Evolutionary conservation across 2,329 filamentous ascomycete genomes (phyloP).

Genomic region (Talaromyces verruculosus): DNA sequence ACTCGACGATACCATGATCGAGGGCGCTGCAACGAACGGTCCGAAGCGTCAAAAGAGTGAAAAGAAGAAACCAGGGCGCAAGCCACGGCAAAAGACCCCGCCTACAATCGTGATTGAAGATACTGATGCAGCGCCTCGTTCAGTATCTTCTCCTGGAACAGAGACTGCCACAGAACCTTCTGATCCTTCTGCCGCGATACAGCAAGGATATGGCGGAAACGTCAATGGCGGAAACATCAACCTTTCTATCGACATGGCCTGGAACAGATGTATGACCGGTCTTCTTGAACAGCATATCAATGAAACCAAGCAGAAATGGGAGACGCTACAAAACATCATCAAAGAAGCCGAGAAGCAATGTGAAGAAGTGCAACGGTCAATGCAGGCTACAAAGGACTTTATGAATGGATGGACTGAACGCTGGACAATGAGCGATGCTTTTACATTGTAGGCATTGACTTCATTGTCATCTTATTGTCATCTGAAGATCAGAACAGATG

Average conservation of each 20-base stretch:
- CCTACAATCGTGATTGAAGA: background rate
- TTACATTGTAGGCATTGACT: background rate
- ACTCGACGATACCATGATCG: background rate
- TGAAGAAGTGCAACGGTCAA: background rate
- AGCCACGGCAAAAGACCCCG: background rate
- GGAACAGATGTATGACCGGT: background rate
- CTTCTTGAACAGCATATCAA: background rate
- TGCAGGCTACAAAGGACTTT: background rate
- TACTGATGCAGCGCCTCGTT: background rate
- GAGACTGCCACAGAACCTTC: background rate
- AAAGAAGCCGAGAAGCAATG: background rate
- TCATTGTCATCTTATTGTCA: background rate
- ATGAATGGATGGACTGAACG: background rate
- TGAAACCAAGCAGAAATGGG: background rate
- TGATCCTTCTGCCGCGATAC: background rate
- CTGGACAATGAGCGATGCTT: background rate
- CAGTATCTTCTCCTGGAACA: background rate
- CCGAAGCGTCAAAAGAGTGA: background rate
- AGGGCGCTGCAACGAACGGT: background rate
- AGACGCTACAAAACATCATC: background rate
- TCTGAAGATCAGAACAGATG: constrained; percentile 5
- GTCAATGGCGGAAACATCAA: background rate
- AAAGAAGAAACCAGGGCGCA: constrained; percentile 6
- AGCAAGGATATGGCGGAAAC: background rate
- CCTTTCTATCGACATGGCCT: background rate